Base-by-base conservation (phyloP, 495 filamentous ascomycete species). In the Annulohypoxylon maeteangense region DNA sequence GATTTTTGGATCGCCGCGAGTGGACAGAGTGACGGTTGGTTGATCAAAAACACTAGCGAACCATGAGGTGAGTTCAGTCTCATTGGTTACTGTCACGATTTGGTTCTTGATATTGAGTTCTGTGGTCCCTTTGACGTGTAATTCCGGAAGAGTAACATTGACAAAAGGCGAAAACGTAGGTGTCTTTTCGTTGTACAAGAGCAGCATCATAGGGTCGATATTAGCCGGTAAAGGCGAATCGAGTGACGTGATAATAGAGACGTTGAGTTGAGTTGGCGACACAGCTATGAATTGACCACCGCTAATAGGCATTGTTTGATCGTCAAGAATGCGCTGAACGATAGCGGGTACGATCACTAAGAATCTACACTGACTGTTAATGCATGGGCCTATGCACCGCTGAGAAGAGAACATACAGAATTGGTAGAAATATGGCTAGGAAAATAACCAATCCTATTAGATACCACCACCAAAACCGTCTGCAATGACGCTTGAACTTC, bases 381-480 rank as follows among this genome's bases (percentile, higher is more conserved):
- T 29, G 8, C 45, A 5, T 23, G 25, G 23, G 4, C n/a, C 16
- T 36, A 25, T 27, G 47, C 34, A 0, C 14, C 34, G 31, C 20
- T 2, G 6, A n/a, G 32, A 60, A 25, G 11, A 51, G 22, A 38
- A 75, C 81, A 67, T 78, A 84, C 81, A 82, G 71, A 8, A 83
- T 70, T 7, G 82, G 81, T 18, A 84, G 31, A 36, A 83, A 73
- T 14, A 83, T 83, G 8, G 80, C 80, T n/a, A 81, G 68, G 48
- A 84, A 77, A 29, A 84, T 68, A 34, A 81, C 70, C 1, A 27
- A 45, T 16, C 68, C 81, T 23, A 83, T 71, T 0, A 82, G 45
- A 69, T 83, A 83, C 65, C 77, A 80, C 68, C 78, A 80, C 77
- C 81, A 81, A 65, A 83, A 84, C n/a, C 78, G 75, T 12, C 77